These are phyloP conservation scores for Dipteronia sinensis DNA, from an alignment of 345 rosid species.

Conservation along the genomic window DNA sequence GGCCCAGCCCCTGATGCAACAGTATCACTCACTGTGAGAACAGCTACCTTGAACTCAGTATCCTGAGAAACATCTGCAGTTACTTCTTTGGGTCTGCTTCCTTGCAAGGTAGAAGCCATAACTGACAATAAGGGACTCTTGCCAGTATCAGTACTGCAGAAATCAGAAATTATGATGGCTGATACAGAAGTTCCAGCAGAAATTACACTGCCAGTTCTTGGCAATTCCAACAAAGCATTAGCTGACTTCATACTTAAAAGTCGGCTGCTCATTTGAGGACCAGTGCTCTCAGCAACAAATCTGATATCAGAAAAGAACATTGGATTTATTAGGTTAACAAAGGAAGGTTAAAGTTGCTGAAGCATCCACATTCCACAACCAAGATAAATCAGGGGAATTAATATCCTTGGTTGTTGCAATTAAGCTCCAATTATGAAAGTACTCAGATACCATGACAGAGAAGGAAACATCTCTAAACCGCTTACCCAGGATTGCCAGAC, in stretches of 20 bases:
- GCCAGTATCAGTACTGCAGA: constrained; percentile 32
- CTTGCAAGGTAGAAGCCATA: constrained; percentile 38
- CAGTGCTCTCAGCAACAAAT: constrained; percentile 93
- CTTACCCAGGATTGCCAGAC: constrained; percentile 85
- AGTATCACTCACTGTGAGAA: constrained; percentile 91
- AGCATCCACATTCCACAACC: neutral
- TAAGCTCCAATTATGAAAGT: neutral
- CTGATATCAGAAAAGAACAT: constrained; percentile 41
- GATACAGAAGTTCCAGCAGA: constrained; percentile 79
- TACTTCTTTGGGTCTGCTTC: constrained; percentile 28
- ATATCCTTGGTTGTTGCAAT: constrained; percentile 1
- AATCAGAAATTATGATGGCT: constrained; percentile 67
- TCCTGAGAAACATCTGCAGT: constrained; percentile 31
- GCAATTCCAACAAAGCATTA: constrained; percentile 87
- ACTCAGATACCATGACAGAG: neutral
- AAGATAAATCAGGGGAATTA: constrained; percentile 3
- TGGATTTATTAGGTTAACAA: constrained; percentile 10
- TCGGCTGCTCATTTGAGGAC: constrained; percentile 87
- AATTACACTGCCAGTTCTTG: constrained; percentile 56
- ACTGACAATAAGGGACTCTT: constrained; percentile 33
- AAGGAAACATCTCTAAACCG: constrained; percentile 18
- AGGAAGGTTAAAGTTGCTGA: neutral
- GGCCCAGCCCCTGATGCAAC: constrained; percentile 88
- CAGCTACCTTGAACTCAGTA: constrained; percentile 58
- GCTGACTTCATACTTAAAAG: constrained; percentile 93